Evolutionary conservation across 495 filamentous ascomycete species (phyloP).

Genomic region (Evansstolkia leycettana): DNA sequence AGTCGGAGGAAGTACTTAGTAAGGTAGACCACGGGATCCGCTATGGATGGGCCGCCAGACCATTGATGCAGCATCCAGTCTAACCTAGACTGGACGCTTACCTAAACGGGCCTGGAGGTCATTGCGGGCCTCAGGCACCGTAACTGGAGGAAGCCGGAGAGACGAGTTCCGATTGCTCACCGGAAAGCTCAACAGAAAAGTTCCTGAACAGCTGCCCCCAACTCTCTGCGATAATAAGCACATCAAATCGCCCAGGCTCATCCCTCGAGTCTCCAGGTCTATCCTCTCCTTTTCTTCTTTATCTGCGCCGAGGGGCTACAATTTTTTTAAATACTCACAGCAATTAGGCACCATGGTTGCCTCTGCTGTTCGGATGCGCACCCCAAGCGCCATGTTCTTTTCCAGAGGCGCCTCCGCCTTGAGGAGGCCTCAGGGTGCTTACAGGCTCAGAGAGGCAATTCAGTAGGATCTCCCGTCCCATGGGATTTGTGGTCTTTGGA

Average conservation of each 20-base stretch:
- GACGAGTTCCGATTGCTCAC: slow-evolving; percentile 22
- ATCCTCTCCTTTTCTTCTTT: slow-evolving; percentile 11
- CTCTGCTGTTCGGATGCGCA: slow-evolving; percentile 36
- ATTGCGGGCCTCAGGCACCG: too few relatives aligned
- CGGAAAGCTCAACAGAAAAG: slow-evolving; percentile 37
- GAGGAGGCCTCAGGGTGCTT: slow-evolving; percentile 31
- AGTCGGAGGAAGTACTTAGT: neutral
- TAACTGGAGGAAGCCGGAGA: slow-evolving; percentile 3
- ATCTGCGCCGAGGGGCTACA: slow-evolving; percentile 16
- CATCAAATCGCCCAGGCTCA: slow-evolving; percentile 18
- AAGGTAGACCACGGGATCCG: slow-evolving; percentile 3
- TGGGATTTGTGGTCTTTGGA: neutral
- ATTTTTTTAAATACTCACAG: slow-evolving; percentile 16
- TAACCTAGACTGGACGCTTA: slow-evolving; percentile 4
- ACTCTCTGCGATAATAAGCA: slow-evolving; percentile 11
- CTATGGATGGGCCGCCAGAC: neutral
- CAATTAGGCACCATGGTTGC: slow-evolving; percentile 31
- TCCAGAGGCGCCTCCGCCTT: slow-evolving; percentile 29
- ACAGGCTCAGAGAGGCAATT: slow-evolving; percentile 31
- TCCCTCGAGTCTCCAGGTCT: slow-evolving; percentile 17
- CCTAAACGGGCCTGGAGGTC: slow-evolving; percentile 10
- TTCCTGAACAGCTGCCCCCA: slow-evolving; percentile 17
- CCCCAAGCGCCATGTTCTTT: slow-evolving; percentile 32
- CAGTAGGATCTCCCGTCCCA: slow-evolving; percentile 17
- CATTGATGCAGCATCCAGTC: neutral